A percentile compares a stretch with the other conserved stretches of the same genome.
Evolutionary conservation across 305 asterid genomes (phyloP).

Genomic region (Salvia sclarea): DNA sequence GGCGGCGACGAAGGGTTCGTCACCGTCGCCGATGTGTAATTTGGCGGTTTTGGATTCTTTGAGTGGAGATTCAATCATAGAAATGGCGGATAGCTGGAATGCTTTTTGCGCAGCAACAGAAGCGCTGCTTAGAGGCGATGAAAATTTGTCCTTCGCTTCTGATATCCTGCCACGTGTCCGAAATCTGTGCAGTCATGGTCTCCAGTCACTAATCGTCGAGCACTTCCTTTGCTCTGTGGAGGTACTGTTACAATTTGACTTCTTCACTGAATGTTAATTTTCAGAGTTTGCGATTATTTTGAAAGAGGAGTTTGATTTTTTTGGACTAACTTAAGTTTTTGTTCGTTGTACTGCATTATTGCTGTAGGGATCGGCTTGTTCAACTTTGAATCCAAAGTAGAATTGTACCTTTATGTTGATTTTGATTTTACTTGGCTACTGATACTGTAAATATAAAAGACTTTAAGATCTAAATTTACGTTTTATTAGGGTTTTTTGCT

Average conservation of each 20-base stretch:
- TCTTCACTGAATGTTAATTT: background rate
- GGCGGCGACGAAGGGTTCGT: slow-evolving; percentile 49
- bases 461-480: slow-evolving; percentile 3
- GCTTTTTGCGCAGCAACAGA: slow-evolving; percentile 60
- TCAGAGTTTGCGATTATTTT: background rate
- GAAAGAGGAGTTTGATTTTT: background rate
- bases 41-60: slow-evolving; percentile 60
- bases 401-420: background rate
- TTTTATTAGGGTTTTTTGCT: background rate
- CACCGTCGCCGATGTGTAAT: slow-evolving; percentile 51
- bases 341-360: background rate
- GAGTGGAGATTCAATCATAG: slow-evolving; percentile 42
- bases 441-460: background rate
- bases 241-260: slow-evolving; percentile 41
- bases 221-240: slow-evolving; percentile 70
- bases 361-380: background rate
- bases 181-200: slow-evolving; percentile 58
- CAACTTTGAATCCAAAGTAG: background rate
- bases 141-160: slow-evolving; percentile 43
- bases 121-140: slow-evolving; percentile 50
- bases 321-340: background rate
- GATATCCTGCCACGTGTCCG: slow-evolving; percentile 50
- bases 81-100: slow-evolving; percentile 68
- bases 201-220: slow-evolving; percentile 63
- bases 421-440: slow-evolving; percentile 2